Evolutionary conservation across 306 rosid genomes (phyloP).

Genomic region (Acmispon strigosus): DNA sequence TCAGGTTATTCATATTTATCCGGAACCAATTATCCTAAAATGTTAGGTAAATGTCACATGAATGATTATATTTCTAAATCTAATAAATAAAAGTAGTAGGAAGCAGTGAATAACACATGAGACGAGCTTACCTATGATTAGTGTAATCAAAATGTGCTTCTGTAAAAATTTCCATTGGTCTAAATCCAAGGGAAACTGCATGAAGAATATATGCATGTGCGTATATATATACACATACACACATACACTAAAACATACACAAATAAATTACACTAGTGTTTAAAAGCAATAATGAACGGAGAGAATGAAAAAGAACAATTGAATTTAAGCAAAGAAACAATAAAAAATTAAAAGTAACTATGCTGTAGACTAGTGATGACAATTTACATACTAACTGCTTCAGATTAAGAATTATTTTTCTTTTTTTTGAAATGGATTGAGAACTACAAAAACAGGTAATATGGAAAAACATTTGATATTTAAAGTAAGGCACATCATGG

Average conservation of each 20-base stretch:
- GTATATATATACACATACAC: no score
- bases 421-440: no score
- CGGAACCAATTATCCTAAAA: no score
- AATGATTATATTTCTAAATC: no score
- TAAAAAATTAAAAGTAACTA: background rate
- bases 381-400: constrained; percentile 2
- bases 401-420: background rate
- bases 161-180: constrained; percentile 87
- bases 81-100: constrained; percentile 8
- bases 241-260: no score
- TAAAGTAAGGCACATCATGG: background rate
- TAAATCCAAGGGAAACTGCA: constrained; percentile 84
- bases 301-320: background rate
- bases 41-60: no score
- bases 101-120: background rate
- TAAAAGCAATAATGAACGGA: background rate
- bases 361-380: background rate
- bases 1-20: no score
- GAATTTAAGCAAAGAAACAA: background rate
- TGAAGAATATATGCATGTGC: background rate
- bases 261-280: background rate
- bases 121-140: constrained; percentile 59
- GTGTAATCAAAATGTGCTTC: constrained; percentile 70
- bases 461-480: constrained; percentile 17
- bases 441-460: no score